phyloP scores from a whole-genome alignment of 768 basidiomycete species.

The Tricholoma hemisulphureum region DNA sequence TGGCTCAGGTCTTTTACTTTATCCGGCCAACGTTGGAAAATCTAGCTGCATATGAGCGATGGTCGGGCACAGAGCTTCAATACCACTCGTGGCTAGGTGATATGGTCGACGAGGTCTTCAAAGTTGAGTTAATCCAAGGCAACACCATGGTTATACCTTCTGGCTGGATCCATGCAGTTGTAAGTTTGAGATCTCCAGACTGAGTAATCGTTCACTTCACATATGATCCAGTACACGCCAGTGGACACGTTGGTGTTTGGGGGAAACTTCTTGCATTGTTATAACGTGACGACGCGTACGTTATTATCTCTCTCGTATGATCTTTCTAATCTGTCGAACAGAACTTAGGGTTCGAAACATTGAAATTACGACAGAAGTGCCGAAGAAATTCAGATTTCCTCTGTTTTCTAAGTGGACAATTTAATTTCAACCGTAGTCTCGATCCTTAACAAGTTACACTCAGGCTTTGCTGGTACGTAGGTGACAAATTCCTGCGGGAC shows the following conservation, averaged over 20 bases:
- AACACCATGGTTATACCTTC: conserved; percentile 95
- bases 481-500: conserved; percentile 74
- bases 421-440: background rate
- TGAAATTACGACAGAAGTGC: conserved; percentile 89
- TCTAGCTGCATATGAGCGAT: conserved; percentile 85
- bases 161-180: conserved; percentile 98
- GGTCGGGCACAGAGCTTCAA: conserved; percentile 92
- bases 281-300: conserved; percentile 83
- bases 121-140: conserved; percentile 70
- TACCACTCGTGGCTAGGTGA: conserved; percentile 89
- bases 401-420: conserved; percentile 66
- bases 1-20: conserved; percentile 83
- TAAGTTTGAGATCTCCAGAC: conserved; percentile 37
- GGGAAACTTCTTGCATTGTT: conserved; percentile 96
- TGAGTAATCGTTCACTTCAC: conserved; percentile 3
- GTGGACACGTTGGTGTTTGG: conserved; percentile 93
- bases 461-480: conserved; percentile 91
- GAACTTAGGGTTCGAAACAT: conserved; percentile 89
- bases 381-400: conserved; percentile 88
- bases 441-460: background rate
- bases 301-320: conserved; percentile 1
- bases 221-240: conserved; percentile 73
- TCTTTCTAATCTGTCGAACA: conserved; percentile 29
- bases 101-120: conserved; percentile 87
- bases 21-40: conserved; percentile 86